A percentile compares a stretch with the other conserved stretches of the same genome.
These are phyloP conservation scores for Arthrobotrys entomopaga DNA, from an alignment of 2,329 filamentous ascomycete species.

Conservation along the genomic window DNA sequence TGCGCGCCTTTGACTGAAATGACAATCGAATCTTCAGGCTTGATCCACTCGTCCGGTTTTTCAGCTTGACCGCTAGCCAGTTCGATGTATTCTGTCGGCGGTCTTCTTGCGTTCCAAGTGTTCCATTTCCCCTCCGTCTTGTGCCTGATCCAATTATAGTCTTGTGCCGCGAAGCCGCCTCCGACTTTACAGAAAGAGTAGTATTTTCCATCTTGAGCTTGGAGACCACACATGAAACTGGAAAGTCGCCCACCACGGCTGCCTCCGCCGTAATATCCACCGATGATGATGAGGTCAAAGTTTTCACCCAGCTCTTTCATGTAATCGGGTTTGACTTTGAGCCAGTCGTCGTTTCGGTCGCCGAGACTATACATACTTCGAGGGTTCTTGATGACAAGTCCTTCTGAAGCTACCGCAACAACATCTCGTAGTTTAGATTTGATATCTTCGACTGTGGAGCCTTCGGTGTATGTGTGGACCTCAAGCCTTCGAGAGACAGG, in stretches of 20 bases:
- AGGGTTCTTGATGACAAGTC: slow-evolving; percentile 73
- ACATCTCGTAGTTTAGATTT: slow-evolving; percentile 83
- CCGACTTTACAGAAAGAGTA: slow-evolving; percentile 98
- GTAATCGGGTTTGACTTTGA: slow-evolving; percentile 98
- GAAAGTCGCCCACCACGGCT: slow-evolving; percentile 82
- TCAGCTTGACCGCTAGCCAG: slow-evolving; percentile 82
- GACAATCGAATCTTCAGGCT: slow-evolving; percentile 85
- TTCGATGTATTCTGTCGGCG: slow-evolving; percentile 81
- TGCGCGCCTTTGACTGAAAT: slow-evolving; percentile 88
- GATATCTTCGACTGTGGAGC: slow-evolving; percentile 75
- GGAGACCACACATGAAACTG: slow-evolving; percentile 88
- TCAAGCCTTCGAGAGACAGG: slow-evolving; percentile 81
- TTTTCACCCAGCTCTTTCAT: slow-evolving; percentile 96
- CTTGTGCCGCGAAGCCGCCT: slow-evolving; percentile 85
- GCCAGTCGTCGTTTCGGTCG: slow-evolving; percentile 92
- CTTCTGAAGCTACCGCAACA: slow-evolving; percentile 73
- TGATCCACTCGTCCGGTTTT: slow-evolving; percentile 90
- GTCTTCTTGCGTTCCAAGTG: slow-evolving; percentile 80
- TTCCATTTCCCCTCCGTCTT: slow-evolving; percentile 91
- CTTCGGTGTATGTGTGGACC: slow-evolving; percentile 77
- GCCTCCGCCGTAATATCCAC: slow-evolving; percentile 91
- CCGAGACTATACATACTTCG: slow-evolving; percentile 86
- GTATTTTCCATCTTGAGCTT: slow-evolving; percentile 69
- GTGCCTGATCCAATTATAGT: slow-evolving; percentile 84
- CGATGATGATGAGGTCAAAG: slow-evolving; percentile 87